These are phyloP conservation scores for Bromus sterilis DNA, from an alignment of 176 grass and related monocot species.

Conservation along the genomic window DNA sequence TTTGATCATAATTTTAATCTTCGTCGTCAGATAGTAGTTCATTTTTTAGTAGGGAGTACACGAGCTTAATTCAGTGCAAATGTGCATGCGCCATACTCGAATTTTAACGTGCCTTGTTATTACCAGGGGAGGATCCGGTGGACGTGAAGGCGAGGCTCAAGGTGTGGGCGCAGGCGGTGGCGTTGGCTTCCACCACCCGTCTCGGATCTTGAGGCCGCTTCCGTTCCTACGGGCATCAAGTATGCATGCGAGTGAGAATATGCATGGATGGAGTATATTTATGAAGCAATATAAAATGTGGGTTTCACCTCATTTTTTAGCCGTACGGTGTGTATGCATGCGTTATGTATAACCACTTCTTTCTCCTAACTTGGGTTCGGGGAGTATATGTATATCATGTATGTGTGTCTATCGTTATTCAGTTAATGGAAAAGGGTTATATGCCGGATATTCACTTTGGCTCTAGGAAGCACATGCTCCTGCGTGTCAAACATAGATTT, in stretches of 20 bases:
- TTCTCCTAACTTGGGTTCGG: background rate
- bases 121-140: slow-evolving; percentile 38
- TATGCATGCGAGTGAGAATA: background rate
- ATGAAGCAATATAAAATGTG: background rate
- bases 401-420: too few relatives aligned
- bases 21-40: too few relatives aligned
- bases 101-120: background rate
- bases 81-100: background rate
- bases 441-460: too few relatives aligned
- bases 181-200: slow-evolving; percentile 54
- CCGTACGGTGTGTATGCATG: background rate
- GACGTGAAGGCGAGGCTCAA: slow-evolving; percentile 75
- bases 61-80: background rate
- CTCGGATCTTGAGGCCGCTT: slow-evolving; percentile 18
- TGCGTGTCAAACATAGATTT: too few relatives aligned
- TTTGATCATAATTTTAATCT: background rate
- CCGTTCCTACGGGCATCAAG: background rate
- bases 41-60: too few relatives aligned
- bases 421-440: too few relatives aligned
- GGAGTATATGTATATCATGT: background rate
- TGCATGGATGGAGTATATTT: background rate
- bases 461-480: too few relatives aligned
- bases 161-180: slow-evolving; percentile 71
- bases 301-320: background rate
- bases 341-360: background rate